Base-by-base conservation (phyloP, 805 yeast genomes). In the Saturnispora saitoi region DNA sequence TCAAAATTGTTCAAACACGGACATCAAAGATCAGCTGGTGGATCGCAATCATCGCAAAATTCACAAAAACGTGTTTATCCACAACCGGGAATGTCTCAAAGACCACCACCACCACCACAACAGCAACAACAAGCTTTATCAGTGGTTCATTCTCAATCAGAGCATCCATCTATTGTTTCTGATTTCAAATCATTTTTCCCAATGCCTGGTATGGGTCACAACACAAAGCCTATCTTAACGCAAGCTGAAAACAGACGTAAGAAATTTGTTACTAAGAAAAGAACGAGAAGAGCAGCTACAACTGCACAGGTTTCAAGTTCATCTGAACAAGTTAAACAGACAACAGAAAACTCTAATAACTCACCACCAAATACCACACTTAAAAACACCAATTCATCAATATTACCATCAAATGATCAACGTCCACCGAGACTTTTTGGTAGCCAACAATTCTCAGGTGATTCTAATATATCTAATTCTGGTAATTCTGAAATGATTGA, bases 141-240 rank as follows among this genome's bases (percentile, higher is more conserved):
- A 31, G 14, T 36, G 15, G 14, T 9, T 7, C 20, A 49, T 12
- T 7, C 44, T 30, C 32, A 42, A 29, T 36, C 48, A 36, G 34
- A 32, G 24, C 19, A 32, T 22, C 17, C 48, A 40, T 26, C 46
- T 22, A 38, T 34, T 24, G 24, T 42, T 11, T 49, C 59, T 3
- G 62, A 59, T 31, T 58, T 56, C 31, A 54, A 54, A 42, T 55
- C 60, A 7, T 54, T 58, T 6, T 59, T 60, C 44, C 63, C 63
- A 20, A 58, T 60, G 46, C 63, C 63, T 14, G 52, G 56, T 51
- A 48, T 53, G 51, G 54, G 54, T 17, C 56, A 53, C 42, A 48
- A 50, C 9, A 45, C 54, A 19, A 40, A 56, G 11, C 50, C 51
- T 10, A 43, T 48, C n/a, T n/a, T 48, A 11, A 32, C 43, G 7